Percentiles rank a stretch among this genome's conserved stretches.
phyloP scores from a whole-genome alignment of 768 basidiomycete genomes.

The Tylopilus subfusipes region DNA sequence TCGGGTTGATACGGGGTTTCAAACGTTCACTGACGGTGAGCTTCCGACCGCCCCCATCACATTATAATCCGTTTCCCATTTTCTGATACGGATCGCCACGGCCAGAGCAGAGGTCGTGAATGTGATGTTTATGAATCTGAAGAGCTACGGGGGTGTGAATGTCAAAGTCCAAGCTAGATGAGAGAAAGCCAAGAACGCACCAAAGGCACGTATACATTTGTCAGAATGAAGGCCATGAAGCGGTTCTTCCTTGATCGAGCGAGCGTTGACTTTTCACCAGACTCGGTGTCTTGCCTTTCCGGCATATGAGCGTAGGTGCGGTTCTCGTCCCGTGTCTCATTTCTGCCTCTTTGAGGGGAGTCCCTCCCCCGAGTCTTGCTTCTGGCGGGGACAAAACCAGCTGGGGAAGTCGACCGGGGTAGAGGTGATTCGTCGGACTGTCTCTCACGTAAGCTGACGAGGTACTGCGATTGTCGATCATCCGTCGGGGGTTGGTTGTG shows the following conservation, averaged over 20 bases:
- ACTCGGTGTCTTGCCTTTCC: conserved; percentile 26
- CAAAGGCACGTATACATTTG: conserved; percentile 75
- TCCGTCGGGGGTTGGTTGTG: conserved; percentile 4
- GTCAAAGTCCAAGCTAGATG: background rate
- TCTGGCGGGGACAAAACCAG: conserved; percentile 51
- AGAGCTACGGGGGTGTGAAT: conserved; percentile 50
- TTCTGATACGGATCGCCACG: conserved; percentile 72
- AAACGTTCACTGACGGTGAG: conserved; percentile 59
- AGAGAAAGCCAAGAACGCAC: conserved; percentile 39
- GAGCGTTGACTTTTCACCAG: conserved; percentile 26
- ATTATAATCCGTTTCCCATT: conserved; percentile 45
- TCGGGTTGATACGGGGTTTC: background rate
- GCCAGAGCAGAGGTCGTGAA: conserved; percentile 79
- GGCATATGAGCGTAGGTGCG: conserved; percentile 16
- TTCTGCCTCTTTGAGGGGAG: conserved; percentile 47
- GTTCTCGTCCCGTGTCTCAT: conserved; percentile 4
- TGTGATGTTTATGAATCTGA: conserved; percentile 79
- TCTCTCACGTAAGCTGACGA: conserved; percentile 12
- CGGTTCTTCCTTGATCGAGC: conserved; percentile 42
- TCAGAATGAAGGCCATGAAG: conserved; percentile 64
- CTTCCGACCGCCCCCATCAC: conserved; percentile 75
- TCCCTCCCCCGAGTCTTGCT: conserved; percentile 64
- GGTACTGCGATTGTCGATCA: conserved; percentile 17
- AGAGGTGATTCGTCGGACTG: conserved; percentile 20
- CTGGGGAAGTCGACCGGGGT: conserved; percentile 26